A percentile compares a stretch with the other conserved stretches of the same genome.
Conservation (phyloP, 176 grass and related monocot species). For the Juncus inflexus region DNA sequence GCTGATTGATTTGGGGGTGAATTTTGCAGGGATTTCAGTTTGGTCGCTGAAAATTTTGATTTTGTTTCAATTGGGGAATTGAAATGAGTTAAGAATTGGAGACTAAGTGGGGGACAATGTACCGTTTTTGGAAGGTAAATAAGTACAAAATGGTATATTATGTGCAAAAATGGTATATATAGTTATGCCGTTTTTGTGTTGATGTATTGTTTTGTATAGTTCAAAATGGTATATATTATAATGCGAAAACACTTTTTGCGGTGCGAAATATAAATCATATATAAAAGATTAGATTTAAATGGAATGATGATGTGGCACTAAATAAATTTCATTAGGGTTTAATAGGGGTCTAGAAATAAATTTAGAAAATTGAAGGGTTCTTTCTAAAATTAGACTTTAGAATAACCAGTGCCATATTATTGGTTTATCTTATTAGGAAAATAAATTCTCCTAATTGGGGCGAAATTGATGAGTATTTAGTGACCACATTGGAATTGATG, state of each 20-base stretch:
- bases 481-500: slow-evolving; percentile 19
- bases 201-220: too few relatives aligned
- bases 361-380: slow-evolving; percentile 1
- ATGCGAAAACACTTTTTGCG: slow-evolving; percentile 4
- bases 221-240: too few relatives aligned
- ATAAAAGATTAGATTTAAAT: slow-evolving; percentile 15
- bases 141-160: too few relatives aligned
- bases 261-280: not conserved
- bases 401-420: slow-evolving; percentile 28
- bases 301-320: slow-evolving; percentile 24
- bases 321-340: slow-evolving; percentile 18
- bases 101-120: too few relatives aligned
- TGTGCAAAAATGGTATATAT: too few relatives aligned
- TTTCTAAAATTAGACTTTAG: slow-evolving; percentile 11
- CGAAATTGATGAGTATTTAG: not conserved
- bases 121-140: too few relatives aligned
- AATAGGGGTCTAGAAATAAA: slow-evolving; percentile 11
- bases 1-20: slow-evolving; percentile 21
- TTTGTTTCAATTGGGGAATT: not conserved
- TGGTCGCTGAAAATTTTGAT: slow-evolving; percentile 46
- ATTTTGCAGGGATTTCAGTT: slow-evolving; percentile 21
- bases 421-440: slow-evolving; percentile 20
- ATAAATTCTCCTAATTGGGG: slow-evolving; percentile 4
- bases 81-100: too few relatives aligned
- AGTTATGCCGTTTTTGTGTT: too few relatives aligned